phyloP scores from a whole-genome alignment of 2,329 filamentous ascomycete species.

The Nemania bipapillata region DNA sequence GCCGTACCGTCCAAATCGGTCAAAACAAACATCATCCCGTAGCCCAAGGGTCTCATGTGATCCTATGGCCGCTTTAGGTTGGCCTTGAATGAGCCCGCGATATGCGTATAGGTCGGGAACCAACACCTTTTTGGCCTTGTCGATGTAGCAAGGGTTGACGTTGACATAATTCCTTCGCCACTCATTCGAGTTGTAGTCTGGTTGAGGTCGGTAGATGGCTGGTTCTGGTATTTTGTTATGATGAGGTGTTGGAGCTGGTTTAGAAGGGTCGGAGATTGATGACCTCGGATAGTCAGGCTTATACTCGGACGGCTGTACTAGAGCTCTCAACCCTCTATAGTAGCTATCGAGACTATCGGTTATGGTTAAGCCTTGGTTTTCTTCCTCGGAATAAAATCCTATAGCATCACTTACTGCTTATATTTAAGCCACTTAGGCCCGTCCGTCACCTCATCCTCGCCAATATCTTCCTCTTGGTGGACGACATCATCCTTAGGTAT shows the following conservation, averaged over 20 bases:
- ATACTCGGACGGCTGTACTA: slow-evolving; percentile 73
- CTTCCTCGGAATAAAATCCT: not conserved
- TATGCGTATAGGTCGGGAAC: slow-evolving; percentile 75
- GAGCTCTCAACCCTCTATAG: slow-evolving; percentile 77
- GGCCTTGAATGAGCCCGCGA: slow-evolving; percentile 76
- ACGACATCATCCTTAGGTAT: not conserved
- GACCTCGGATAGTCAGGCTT: slow-evolving; percentile 76
- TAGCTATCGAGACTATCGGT: slow-evolving; percentile 77
- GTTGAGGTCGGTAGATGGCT: slow-evolving; percentile 74
- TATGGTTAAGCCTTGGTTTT: slow-evolving; percentile 34
- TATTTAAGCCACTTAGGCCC: slow-evolving; percentile 56
- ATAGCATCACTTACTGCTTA: slow-evolving; percentile 55
- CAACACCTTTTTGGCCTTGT: slow-evolving; percentile 65
- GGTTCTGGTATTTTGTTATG: slow-evolving; percentile 58
- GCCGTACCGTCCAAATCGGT: slow-evolving; percentile 84
- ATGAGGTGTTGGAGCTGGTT: slow-evolving; percentile 46
- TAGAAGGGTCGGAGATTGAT: slow-evolving; percentile 28
- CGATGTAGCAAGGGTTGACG: slow-evolving; percentile 71
- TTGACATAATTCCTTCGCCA: slow-evolving; percentile 65
- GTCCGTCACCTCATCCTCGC: slow-evolving; percentile 33
- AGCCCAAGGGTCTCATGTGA: slow-evolving; percentile 80
- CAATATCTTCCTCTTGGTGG: slow-evolving; percentile 1
- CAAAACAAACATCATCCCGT: slow-evolving; percentile 83
- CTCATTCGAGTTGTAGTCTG: slow-evolving; percentile 66
- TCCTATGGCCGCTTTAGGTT: slow-evolving; percentile 80